Conservation (phyloP, 441 rosid species). For the Manihot esculenta region DNA sequence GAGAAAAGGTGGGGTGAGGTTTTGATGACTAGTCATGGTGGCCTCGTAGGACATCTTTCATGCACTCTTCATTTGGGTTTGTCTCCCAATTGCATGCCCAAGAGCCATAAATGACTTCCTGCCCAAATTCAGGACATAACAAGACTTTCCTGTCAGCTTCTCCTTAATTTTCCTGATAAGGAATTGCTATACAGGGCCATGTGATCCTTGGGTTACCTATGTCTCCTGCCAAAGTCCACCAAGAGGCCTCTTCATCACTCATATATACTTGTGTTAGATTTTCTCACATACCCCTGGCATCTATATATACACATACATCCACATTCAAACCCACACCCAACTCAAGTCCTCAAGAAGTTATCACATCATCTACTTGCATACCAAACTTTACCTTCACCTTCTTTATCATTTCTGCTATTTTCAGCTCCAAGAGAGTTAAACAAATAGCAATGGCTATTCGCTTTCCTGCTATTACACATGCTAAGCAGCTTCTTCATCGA, state of each 20-base stretch:
- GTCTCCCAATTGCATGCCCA: background rate
- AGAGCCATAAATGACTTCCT: background rate
- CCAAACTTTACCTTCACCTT: background rate
- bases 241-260: background rate
- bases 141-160: background rate
- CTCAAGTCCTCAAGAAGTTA: background rate
- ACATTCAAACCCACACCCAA: background rate
- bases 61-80: background rate
- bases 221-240: too few species aligned
- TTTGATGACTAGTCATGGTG: too few species aligned
- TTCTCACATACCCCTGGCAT: background rate
- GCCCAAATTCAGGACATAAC: background rate
- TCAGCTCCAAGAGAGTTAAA: background rate
- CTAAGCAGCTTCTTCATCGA: slow-evolving; percentile 10
- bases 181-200: too few species aligned
- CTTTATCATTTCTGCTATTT: background rate
- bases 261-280: background rate
- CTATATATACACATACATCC: background rate
- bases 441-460: background rate
- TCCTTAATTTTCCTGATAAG: background rate
- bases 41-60: too few species aligned
- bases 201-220: too few species aligned
- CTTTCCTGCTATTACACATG: background rate
- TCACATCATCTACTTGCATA: background rate
- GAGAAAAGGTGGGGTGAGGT: too few species aligned